Conservation (phyloP, 208 protist species). For the Leishmania turanica region DNA sequence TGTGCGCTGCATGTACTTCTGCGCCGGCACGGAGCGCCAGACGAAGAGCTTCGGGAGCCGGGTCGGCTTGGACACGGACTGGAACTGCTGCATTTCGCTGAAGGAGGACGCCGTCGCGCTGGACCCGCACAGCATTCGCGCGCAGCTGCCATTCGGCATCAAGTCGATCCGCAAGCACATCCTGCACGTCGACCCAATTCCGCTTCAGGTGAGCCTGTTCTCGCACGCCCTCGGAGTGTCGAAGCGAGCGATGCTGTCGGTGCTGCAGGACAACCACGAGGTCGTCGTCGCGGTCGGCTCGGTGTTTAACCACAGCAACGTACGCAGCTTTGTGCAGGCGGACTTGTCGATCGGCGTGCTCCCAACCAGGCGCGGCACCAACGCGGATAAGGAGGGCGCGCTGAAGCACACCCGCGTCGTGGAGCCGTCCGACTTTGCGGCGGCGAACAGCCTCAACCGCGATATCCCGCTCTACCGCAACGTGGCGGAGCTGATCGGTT, state of each 20-base stretch:
- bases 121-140: conserved; percentile 87
- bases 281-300: conserved; percentile 93
- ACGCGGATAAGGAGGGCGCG: conserved; percentile 70
- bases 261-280: conserved; percentile 95
- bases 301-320: conserved; percentile 92
- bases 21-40: conserved; percentile 72
- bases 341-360: conserved; percentile 91
- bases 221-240: conserved; percentile 86
- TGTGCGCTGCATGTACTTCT: conserved; percentile 95
- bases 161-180: conserved; percentile 93
- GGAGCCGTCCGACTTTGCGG: conserved; percentile 75
- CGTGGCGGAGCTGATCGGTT: conserved; percentile 85
- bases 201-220: conserved; percentile 95
- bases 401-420: conserved; percentile 60
- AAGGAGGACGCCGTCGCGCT: conserved; percentile 83
- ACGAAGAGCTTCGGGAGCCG: conserved; percentile 93
- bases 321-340: conserved; percentile 90
- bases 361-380: conserved; percentile 72
- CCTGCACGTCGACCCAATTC: conserved; percentile 93
- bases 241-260: conserved; percentile 91
- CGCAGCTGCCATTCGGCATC: conserved; percentile 94
- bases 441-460: conserved; percentile 56
- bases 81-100: conserved; percentile 96
- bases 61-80: conserved; percentile 94
- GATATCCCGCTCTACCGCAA: conserved; percentile 83